These are phyloP conservation scores for Alternaria ventricosa DNA, from an alignment of 2,329 filamentous ascomycete genomes.

Conservation along the genomic window DNA sequence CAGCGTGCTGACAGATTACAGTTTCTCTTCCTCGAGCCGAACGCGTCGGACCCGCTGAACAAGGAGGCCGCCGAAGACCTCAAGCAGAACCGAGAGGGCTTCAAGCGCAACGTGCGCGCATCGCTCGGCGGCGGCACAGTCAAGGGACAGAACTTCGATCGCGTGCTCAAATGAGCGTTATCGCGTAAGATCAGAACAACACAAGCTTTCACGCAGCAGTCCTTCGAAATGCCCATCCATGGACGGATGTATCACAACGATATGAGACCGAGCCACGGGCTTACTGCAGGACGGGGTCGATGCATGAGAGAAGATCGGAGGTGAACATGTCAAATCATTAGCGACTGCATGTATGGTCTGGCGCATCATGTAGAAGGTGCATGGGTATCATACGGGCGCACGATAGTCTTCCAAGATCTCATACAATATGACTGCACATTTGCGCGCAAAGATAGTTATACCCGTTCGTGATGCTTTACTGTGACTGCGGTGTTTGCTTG, in stretches of 20 bases:
- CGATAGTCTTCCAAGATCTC: constrained; percentile 10
- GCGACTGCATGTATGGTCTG: constrained; percentile 33
- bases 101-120: constrained; percentile 87
- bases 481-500: neutral
- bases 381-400: constrained; percentile 34
- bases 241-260: neutral
- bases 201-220: neutral
- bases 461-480: neutral
- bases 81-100: constrained; percentile 81
- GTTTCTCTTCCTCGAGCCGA: constrained; percentile 98
- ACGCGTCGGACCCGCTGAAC: constrained; percentile 95
- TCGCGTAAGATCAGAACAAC: neutral
- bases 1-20: constrained; percentile 48
- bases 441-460: neutral
- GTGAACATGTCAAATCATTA: constrained; percentile 11
- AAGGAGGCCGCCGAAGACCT: constrained; percentile 97
- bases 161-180: constrained; percentile 69
- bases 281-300: neutral
- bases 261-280: neutral
- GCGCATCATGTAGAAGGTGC: constrained; percentile 31
- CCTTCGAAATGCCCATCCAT: neutral
- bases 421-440: constrained; percentile 5
- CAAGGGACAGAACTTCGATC: constrained; percentile 75
- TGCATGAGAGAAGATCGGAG: neutral
- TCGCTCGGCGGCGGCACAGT: constrained; percentile 84